Percentiles rank a stretch among this genome's conserved stretches.
These are phyloP conservation scores for Globisporangium carolinianum DNA, from an alignment of 352 stramenopile species.

Conservation along the genomic window DNA sequence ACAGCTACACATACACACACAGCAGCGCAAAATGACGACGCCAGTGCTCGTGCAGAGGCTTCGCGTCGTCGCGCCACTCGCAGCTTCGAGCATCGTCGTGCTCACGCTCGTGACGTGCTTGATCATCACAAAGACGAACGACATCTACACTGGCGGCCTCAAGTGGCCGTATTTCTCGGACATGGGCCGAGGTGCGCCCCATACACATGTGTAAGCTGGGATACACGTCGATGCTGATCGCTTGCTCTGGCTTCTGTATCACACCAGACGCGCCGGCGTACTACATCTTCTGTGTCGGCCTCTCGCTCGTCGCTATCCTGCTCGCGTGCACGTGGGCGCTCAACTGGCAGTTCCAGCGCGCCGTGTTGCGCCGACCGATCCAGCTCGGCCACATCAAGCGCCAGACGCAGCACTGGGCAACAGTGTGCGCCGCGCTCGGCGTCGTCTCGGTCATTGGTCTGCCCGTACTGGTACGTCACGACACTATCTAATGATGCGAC, in stretches of 20 bases:
- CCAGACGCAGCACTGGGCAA: slow-evolving; percentile 16
- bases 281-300: slow-evolving; percentile 52
- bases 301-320: slow-evolving; percentile 35
- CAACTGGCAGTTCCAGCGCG: slow-evolving; percentile 51
- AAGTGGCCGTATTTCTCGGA: slow-evolving; percentile 67
- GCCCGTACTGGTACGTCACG: slow-evolving; percentile 31
- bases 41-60: too few relatives aligned
- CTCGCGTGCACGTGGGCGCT: slow-evolving; percentile 46
- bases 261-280: slow-evolving; percentile 38
- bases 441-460: slow-evolving; percentile 41
- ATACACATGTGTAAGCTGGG: background rate
- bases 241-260: background rate
- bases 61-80: slow-evolving; percentile 17
- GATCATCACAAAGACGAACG: slow-evolving; percentile 34
- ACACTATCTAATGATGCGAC: background rate
- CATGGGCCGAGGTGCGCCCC: slow-evolving; percentile 32
- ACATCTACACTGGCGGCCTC: slow-evolving; percentile 51
- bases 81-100: slow-evolving; percentile 29
- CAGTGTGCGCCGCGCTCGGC: slow-evolving; percentile 17
- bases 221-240: background rate
- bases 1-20: too few relatives aligned
- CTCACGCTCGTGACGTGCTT: slow-evolving; percentile 47
- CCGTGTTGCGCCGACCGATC: slow-evolving; percentile 24
- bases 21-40: too few relatives aligned
- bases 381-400: slow-evolving; percentile 23